phyloP scores from a whole-genome alignment of 129 eudicot species.

The Deinandra increscens region DNA sequence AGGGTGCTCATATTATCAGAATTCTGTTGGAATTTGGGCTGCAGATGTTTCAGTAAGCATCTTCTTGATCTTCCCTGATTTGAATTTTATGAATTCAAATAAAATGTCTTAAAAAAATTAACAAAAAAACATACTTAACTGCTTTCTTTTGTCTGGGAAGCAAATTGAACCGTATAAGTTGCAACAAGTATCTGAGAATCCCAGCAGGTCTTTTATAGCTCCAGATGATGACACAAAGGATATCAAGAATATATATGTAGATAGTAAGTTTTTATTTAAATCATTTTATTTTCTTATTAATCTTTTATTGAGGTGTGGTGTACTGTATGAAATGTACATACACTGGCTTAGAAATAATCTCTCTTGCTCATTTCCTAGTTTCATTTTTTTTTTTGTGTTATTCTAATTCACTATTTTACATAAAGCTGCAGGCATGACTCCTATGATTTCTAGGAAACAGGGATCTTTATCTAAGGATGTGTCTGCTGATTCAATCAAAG shows the following conservation, averaged over 20 bases:
- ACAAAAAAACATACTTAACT: neutral
- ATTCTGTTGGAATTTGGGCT: constrained; percentile 79
- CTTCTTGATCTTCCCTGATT: constrained; percentile 11
- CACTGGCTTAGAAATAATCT: too few relatives aligned
- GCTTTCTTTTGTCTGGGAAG: constrained; percentile 31
- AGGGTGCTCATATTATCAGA: constrained; percentile 83
- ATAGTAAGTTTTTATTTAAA: constrained; percentile 60
- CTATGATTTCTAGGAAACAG: constrained; percentile 40
- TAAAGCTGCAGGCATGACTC: constrained; percentile 65
- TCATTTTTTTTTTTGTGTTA: constrained; percentile 14
- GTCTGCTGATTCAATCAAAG: neutral
- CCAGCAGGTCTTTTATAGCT: constrained; percentile 42
- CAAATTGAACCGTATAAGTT: constrained; percentile 59
- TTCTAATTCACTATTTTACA: constrained; percentile 7
- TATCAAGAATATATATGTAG: constrained; percentile 87
- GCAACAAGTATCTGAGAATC: constrained; percentile 46
- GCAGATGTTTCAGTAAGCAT: constrained; percentile 71
- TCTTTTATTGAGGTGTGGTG: neutral
- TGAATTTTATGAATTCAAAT: neutral
- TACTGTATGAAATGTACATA: too few relatives aligned
- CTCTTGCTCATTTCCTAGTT: too few relatives aligned
- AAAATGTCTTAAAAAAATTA: neutral
- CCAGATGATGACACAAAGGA: constrained; percentile 66
- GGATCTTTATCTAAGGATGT: constrained; percentile 32
- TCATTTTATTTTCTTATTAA: neutral